These are phyloP conservation scores for Blastocystis sp. DNA, from an alignment of 352 stramenopile genomes.

Conservation along the genomic window DNA sequence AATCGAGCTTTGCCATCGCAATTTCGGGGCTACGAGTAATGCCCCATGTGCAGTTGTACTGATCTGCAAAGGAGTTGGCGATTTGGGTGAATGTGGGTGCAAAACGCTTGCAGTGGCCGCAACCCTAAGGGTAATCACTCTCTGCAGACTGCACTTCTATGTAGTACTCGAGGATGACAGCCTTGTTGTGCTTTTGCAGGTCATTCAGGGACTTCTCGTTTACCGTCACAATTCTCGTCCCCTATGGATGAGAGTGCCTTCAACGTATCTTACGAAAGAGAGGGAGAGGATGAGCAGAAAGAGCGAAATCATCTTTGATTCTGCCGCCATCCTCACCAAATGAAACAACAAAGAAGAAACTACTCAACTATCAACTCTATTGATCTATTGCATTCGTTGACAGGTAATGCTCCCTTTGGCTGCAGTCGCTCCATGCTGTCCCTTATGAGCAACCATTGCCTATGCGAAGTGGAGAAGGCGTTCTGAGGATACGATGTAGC, in stretches of 20 bases:
- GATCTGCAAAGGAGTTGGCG: constrained; percentile 27
- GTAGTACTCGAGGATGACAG: constrained; percentile 26
- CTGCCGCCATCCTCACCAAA: too few relatives aligned
- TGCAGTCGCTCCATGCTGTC: too few relatives aligned
- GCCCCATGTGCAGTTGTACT: not conserved
- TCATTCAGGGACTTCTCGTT: not conserved
- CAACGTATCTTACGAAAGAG: not conserved
- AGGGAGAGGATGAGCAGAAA: not conserved
- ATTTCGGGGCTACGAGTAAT: constrained; percentile 22
- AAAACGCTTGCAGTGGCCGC: constrained; percentile 55
- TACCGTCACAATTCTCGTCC: not conserved
- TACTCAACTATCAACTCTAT: too few relatives aligned
- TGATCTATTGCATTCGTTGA: too few relatives aligned
- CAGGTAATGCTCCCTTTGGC: too few relatives aligned
- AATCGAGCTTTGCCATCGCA: constrained; percentile 20
- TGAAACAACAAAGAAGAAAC: too few relatives aligned
- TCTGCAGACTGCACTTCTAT: not conserved
- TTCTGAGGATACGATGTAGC: not conserved
- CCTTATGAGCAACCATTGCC: too few relatives aligned
- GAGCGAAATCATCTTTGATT: too few relatives aligned
- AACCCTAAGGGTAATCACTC: constrained; percentile 21
- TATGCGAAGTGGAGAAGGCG: too few relatives aligned
- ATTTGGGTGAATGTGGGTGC: constrained; percentile 24
- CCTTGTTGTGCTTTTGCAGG: not conserved
- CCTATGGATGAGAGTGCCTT: not conserved